Base-by-base conservation (phyloP, 2,329 filamentous ascomycete genomes). In the Laburnicola sp. region DNA sequence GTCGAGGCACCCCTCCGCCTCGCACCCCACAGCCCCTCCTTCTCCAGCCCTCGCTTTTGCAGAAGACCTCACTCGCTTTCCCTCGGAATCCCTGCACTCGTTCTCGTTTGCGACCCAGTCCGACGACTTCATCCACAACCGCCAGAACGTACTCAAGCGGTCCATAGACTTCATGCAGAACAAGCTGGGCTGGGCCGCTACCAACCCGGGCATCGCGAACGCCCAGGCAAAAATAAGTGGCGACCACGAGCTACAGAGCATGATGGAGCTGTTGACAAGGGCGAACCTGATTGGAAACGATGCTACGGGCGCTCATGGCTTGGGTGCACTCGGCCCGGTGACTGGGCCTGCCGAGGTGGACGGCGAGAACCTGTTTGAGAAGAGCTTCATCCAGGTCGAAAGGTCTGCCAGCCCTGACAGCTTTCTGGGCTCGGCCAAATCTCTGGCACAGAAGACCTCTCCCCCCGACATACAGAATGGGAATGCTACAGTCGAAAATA, bases 51-150 rank as follows among this genome's bases (percentile, higher is more conserved):
- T 88, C 36, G 77, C 83, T 55, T 91, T 91, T 68, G 83, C 85
- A 65, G 94, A 97, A 77, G 94, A 99, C 69, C 82, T 99, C 39
- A 87, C 86, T 39, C 87, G 92, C 44, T 99, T 99, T 70, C 93
- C 94, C 1, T 91, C 90, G 62, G 94, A 99, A 71, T 99, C 94
- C 4, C 78, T 99, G 40, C 94, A 99, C 74, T 99, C 94, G 1
- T 99, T 99, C 76, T 97, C 93, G 9, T 99, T 99, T 73, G 91
- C 94, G 35, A 90, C 96, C 62, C 92, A 96, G 74, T 93, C 92
- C 2, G 93, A 96, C 67, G 93, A 97, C 56, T 86, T 91, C 56
- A 81, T 97, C 49, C 89, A 96, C 70, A 96, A 85, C 71, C 87
- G 94, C 48, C 92, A 97, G 71, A 96, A 91, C 78, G 88, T 96